Conservation (phyloP, 495 filamentous ascomycete species). For the Cairneyella variabilis region DNA sequence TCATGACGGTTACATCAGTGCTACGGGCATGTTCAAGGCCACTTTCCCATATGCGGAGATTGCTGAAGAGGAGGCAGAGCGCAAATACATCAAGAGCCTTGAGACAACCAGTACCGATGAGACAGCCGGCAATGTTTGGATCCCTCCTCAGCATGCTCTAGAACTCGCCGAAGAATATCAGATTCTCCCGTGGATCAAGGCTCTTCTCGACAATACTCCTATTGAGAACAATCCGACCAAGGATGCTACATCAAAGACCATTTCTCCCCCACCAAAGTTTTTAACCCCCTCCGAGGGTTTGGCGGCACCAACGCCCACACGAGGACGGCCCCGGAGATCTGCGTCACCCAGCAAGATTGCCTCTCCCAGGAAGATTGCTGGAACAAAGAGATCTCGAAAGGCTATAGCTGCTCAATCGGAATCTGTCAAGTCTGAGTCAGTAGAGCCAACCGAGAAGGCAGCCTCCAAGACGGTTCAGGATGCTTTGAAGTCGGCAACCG, state of each 20-base stretch:
- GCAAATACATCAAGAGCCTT: slow-evolving; percentile 78
- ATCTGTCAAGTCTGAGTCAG: slow-evolving; percentile 54
- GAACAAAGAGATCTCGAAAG: slow-evolving; percentile 20
- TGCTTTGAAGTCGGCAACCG: slow-evolving; percentile 10
- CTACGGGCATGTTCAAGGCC: slow-evolving; percentile 99
- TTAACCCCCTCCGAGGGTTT: slow-evolving; percentile 40
- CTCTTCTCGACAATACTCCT: slow-evolving; percentile 77
- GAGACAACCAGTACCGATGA: slow-evolving; percentile 79
- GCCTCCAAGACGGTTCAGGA: slow-evolving; percentile 36
- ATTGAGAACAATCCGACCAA: slow-evolving; percentile 41
- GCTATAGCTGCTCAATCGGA: slow-evolving; percentile 46
- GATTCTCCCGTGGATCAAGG: slow-evolving; percentile 83
- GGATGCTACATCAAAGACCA: slow-evolving; percentile 56
- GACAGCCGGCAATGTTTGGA: slow-evolving; percentile 96
- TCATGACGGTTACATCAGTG: slow-evolving; percentile 89
- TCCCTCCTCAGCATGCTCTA: slow-evolving; percentile 78
- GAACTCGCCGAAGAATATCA: slow-evolving; percentile 74
- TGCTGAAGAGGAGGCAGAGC: slow-evolving; percentile 81
- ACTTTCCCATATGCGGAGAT: slow-evolving; percentile 89
- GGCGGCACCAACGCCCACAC: slow-evolving; percentile 33
- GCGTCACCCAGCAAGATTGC: slow-evolving; percentile 52
- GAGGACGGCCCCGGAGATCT: slow-evolving; percentile 30
- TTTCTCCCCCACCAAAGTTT: slow-evolving; percentile 67
- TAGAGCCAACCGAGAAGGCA: slow-evolving; percentile 43
- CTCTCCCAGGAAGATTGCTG: slow-evolving; percentile 44